Evolutionary conservation across 805 yeast genomes (phyloP), one percentile per base, ranked within the genome.

Genomic region (Candida stauntonica): DNA sequence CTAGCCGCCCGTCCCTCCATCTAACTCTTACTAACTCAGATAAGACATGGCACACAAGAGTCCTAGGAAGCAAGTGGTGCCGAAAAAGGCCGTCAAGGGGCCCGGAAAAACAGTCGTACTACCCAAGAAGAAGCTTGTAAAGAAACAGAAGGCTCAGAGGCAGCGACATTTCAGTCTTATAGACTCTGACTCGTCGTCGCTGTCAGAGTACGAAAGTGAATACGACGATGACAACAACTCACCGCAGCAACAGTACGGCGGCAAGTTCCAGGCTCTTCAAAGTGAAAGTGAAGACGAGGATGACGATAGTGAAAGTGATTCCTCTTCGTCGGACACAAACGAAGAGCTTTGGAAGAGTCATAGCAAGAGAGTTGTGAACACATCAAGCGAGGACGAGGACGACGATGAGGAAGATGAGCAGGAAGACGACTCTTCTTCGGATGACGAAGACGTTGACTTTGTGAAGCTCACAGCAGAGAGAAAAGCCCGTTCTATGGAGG

Each of bases 371-470:
- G 61, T 54, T 21, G 62, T 57, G 16, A 46, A 60, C 29, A 58
- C 61, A 19, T 52, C 60, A 5, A 64, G 63, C 30, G 64, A 61
- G 20, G 64, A 61, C 34, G 61, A 55, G 13, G 62, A 50, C 35
- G 66, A 55, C 7, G 39, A 42, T 13, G 61, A 54, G 7, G 66
- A 60, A 9, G 67, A 60, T 15, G 68, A 60, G 9, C 61, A 54
- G 7, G 66, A 60, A 14, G 67, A 60, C 26, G 69, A 68, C 16
- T 66, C 67, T 26, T 73, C 79, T 9, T 75, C 81, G 0, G 81
- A 76, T 49, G 86, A 79, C 48, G 79, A 78, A 26, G 79, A 77
- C 48, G 77, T 82, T 3, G 91, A 84, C 60, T 81, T 80, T 56
- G 85, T 83, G 13, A 75, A 74, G 55, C 61, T 84, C 44, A 83